These are phyloP conservation scores for Lepiota subincarnata DNA, from an alignment of 768 basidiomycete genomes.

Conservation along the genomic window DNA sequence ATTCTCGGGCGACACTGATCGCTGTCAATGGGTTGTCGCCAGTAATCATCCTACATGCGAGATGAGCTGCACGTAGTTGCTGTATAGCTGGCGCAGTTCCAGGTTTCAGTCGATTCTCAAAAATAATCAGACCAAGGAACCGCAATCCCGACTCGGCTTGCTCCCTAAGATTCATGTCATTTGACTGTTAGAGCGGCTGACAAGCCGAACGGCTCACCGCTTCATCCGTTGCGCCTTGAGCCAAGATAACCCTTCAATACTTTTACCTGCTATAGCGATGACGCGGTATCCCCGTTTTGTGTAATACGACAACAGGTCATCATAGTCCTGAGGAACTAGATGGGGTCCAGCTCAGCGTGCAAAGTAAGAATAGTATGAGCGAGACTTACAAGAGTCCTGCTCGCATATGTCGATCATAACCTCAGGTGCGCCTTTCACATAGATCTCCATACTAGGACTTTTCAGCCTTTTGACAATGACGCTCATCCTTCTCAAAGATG, in stretches of 20 bases:
- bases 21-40: conserved; percentile 97
- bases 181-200: background rate
- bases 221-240: conserved; percentile 96
- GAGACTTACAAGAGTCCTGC: conserved; percentile 74
- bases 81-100: conserved; percentile 90
- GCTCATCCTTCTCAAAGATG: conserved; percentile 90
- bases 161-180: conserved; percentile 51
- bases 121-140: conserved; percentile 94
- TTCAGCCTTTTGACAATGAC: conserved; percentile 95
- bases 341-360: background rate
- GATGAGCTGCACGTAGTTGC: conserved; percentile 80
- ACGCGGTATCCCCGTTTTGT: conserved; percentile 96
- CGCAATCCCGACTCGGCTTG: conserved; percentile 88
- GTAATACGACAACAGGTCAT: conserved; percentile 94
- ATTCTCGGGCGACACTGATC: conserved; percentile 95
- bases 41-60: conserved; percentile 97
- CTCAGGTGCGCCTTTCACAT: conserved; percentile 99
- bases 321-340: conserved; percentile 92
- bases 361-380: background rate
- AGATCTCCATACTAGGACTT: conserved; percentile 94
- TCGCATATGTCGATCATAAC: conserved; percentile 97
- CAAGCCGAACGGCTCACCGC: conserved; percentile 44
- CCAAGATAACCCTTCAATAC: conserved; percentile 91
- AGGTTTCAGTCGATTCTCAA: conserved; percentile 95
- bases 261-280: conserved; percentile 97